Evolutionary conservation across 179 eudicot genomes (phyloP).

Genomic region (Spergularia azorica): DNA sequence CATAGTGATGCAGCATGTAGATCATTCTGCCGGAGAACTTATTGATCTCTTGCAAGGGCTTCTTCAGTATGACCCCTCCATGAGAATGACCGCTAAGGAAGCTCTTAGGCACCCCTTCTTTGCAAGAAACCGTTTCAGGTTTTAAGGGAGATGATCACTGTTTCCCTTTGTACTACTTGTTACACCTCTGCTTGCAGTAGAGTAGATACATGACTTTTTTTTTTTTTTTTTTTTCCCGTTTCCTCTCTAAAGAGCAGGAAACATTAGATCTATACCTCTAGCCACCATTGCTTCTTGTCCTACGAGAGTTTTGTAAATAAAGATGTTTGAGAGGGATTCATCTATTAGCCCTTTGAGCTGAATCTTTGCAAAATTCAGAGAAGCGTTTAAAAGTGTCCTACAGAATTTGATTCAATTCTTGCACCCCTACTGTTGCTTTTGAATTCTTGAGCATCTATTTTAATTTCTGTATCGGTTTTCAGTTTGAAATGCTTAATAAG

Average conservation of each 20-base stretch:
- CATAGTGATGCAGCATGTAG: slow-evolving; percentile 65
- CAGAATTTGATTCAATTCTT: slow-evolving; percentile 22
- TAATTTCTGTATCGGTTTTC: background rate
- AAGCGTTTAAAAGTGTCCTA: slow-evolving; percentile 15
- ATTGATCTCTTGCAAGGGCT: slow-evolving; percentile 65
- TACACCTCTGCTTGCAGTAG: slow-evolving; percentile 23
- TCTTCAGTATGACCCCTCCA: slow-evolving; percentile 51
- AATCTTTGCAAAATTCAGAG: slow-evolving; percentile 24
- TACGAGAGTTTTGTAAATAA: slow-evolving; percentile 31
- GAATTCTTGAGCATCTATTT: background rate
- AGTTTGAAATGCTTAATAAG: background rate
- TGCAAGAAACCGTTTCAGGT: slow-evolving; percentile 40
- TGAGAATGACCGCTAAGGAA: slow-evolving; percentile 50
- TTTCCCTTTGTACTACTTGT: slow-evolving; percentile 27
- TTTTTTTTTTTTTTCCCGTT: background rate
- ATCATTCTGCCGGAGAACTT: slow-evolving; percentile 69
- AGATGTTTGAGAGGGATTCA: slow-evolving; percentile 32
- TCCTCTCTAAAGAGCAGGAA: slow-evolving; percentile 29
- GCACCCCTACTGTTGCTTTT: slow-evolving; percentile 20
- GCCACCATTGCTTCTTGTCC: slow-evolving; percentile 20
- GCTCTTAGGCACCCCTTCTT: slow-evolving; percentile 65
- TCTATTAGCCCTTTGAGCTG: slow-evolving; percentile 23
- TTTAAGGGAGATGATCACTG: slow-evolving; percentile 26
- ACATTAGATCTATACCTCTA: slow-evolving; percentile 23
- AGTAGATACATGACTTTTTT: slow-evolving; percentile 12